phyloP scores from a whole-genome alignment of 352 stramenopile species.

The Phytophthora crassamura region DNA sequence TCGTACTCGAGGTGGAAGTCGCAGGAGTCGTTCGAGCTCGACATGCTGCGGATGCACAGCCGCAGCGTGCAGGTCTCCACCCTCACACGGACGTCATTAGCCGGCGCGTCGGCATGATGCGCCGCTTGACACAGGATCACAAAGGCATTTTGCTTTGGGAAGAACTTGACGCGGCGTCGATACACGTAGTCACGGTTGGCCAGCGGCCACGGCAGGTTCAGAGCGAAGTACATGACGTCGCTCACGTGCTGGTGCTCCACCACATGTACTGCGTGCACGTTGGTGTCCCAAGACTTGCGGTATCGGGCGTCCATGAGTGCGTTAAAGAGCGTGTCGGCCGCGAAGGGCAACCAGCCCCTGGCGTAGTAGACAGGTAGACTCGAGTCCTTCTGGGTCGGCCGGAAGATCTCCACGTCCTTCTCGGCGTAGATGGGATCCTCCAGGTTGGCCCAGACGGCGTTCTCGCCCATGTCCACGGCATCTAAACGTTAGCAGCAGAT shows the following conservation, averaged over 20 bases:
- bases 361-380: conserved; percentile 72
- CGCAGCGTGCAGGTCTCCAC: conserved; percentile 71
- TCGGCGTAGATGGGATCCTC: conserved; percentile 75
- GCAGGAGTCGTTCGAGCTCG: conserved; percentile 58
- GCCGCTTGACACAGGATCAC: conserved; percentile 69
- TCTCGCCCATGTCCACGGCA: conserved; percentile 71
- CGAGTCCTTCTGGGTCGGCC: conserved; percentile 53
- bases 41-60: conserved; percentile 64
- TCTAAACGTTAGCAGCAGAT: conserved; percentile 38
- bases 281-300: conserved; percentile 61
- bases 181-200: conserved; percentile 85
- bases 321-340: conserved; percentile 78
- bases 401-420: conserved; percentile 80
- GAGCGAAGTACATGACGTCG: conserved; percentile 72
- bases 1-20: conserved; percentile 81
- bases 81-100: conserved; percentile 48
- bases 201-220: conserved; percentile 72
- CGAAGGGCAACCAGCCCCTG: conserved; percentile 75
- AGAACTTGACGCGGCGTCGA: conserved; percentile 65
- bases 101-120: conserved; percentile 55
- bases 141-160: conserved; percentile 58
- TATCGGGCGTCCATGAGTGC: conserved; percentile 66
- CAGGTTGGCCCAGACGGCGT: conserved; percentile 64
- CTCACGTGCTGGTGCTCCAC: conserved; percentile 54
- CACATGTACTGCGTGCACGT: conserved; percentile 51